Base-by-base conservation (phyloP, 2,329 filamentous ascomycete genomes). In the Fusarium falciforme region DNA sequence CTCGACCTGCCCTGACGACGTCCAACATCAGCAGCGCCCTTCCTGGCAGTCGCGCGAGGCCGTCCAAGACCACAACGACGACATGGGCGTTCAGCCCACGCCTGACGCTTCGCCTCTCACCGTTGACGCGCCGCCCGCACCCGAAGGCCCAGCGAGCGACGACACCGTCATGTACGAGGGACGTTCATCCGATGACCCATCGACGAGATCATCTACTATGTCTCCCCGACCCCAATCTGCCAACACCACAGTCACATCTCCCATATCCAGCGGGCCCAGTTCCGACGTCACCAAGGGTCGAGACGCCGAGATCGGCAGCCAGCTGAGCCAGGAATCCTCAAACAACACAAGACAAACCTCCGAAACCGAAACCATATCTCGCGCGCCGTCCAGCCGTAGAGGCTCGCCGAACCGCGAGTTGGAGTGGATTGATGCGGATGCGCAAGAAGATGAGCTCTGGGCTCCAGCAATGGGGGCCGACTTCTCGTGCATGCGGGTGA, bases 1-100 rank as follows among this genome's bases (percentile, higher is more conserved):
- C 73, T 83, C 83, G 54, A 84, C 84, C 73, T 87, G 85, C 66
- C 85, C 85, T 67, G 85, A 87, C 66, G 83, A 86, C 29, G 77
- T 81, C 16, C 82, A 78, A 59, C 79, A 78, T 58, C 74, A 77
- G 64, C 78, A 61, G 60, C 73, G 70, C 68, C 71, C 74, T 36
- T 33, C 70, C 33, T 77, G 79, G 69, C 77, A 80, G 67, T 68
- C 75, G 22, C 76, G 71, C 61, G 71, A 77, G 57, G 66, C 76
- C 38, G 52, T 72, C 14, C 69, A 74, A 54, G 64, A 68, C 14
- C 68, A 76, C 20, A 35, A 33, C 62, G 71, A 67, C 68, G 62
- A 73, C 33, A 72, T 75, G 62, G 75, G 74, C 36, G 64, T 73
- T 20, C 76, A 69, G n/a, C 71, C 74, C 57, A 72, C 66, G 36